These are phyloP conservation scores for Camellia japonica DNA, from an alignment of 148 eudicot species.

Conservation along the genomic window DNA sequence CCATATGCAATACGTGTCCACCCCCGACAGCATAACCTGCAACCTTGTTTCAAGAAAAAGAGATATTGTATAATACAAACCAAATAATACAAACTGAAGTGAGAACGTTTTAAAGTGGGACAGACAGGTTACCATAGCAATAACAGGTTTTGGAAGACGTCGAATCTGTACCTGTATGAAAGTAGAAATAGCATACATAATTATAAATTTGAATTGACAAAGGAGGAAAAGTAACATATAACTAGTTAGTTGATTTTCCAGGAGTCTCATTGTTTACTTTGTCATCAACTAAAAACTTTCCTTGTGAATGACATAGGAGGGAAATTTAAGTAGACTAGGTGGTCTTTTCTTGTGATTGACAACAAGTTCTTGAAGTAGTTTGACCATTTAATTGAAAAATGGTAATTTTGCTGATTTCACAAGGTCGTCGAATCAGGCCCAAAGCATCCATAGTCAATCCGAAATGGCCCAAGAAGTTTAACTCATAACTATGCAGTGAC, in stretches of 20 bases:
- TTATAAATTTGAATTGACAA: not conserved
- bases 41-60: conserved; percentile 46
- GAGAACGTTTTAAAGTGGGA: not conserved
- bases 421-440: too few species aligned
- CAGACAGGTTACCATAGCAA: conserved; percentile 71
- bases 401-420: too few species aligned
- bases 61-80: not conserved
- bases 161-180: conserved; percentile 74
- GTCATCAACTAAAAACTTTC: not conserved
- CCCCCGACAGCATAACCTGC: conserved; percentile 99
- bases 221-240: not conserved
- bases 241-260: not conserved
- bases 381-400: too few species aligned
- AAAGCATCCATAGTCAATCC: too few species aligned
- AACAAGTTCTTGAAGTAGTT: too few species aligned
- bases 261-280: not conserved
- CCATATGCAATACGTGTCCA: conserved; percentile 94
- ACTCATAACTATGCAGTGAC: too few species aligned
- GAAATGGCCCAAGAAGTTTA: too few species aligned
- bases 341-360: too few species aligned
- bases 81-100: conserved; percentile 7
- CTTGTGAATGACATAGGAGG: not conserved
- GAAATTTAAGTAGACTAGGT: not conserved
- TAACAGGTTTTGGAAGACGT: conserved; percentile 93
- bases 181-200: not conserved